A percentile compares a stretch with the other conserved stretches of the same genome.
Evolutionary conservation across 306 rosid species (phyloP).

Genomic region (Medicago lupulina): DNA sequence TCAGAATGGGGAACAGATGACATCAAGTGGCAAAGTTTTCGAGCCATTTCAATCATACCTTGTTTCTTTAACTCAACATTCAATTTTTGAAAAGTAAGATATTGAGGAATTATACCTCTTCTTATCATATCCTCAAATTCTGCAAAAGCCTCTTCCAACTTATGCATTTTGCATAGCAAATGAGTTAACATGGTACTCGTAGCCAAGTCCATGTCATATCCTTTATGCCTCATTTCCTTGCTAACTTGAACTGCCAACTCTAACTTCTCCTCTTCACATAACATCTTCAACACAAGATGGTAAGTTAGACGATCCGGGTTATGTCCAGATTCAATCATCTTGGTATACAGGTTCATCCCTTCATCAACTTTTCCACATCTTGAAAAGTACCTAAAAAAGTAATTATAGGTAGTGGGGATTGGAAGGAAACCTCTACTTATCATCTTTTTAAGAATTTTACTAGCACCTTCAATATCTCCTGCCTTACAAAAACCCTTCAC

Average conservation of each 20-base stretch:
- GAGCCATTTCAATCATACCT: slow-evolving; percentile 72
- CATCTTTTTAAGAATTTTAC: slow-evolving; percentile 88
- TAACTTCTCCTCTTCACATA: slow-evolving; percentile 79
- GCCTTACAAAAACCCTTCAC: slow-evolving; percentile 89
- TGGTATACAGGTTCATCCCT: slow-evolving; percentile 83
- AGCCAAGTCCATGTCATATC: slow-evolving; percentile 83
- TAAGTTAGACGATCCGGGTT: slow-evolving; percentile 76
- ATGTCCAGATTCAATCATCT: slow-evolving; percentile 84
- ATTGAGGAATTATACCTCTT: slow-evolving; percentile 82
- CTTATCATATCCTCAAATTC: slow-evolving; percentile 83
- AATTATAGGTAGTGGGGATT: slow-evolving; percentile 82
- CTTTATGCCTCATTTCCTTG: slow-evolving; percentile 82
- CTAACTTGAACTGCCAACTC: slow-evolving; percentile 78
- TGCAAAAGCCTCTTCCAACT: slow-evolving; percentile 68
- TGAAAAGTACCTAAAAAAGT: slow-evolving; percentile 83
- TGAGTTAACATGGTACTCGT: slow-evolving; percentile 79
- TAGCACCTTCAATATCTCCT: slow-evolving; percentile 80
- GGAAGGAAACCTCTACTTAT: slow-evolving; percentile 73
- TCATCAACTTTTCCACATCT: slow-evolving; percentile 80
- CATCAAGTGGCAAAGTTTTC: slow-evolving; percentile 67
- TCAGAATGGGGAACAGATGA: slow-evolving; percentile 76
- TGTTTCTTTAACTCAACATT: slow-evolving; percentile 59
- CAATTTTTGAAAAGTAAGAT: slow-evolving; percentile 82
- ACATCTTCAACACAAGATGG: slow-evolving; percentile 89
- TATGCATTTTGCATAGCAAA: slow-evolving; percentile 80